Base-by-base conservation (phyloP, 139 green algal species). In the Chara braunii region DNA sequence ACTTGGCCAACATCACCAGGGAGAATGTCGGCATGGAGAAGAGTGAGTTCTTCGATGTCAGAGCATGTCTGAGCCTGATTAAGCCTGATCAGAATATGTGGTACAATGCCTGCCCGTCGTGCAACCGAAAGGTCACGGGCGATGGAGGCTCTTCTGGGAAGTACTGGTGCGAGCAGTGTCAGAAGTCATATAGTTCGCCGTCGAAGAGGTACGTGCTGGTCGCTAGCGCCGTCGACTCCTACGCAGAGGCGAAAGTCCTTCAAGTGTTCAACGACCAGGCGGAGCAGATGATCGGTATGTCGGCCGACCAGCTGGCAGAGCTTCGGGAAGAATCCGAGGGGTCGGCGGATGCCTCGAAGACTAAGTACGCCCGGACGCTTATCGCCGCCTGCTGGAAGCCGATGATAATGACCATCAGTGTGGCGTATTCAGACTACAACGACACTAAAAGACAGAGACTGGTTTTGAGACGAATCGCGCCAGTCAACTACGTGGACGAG, bases 201-300 rank as follows among this genome's bases (percentile, higher is more conserved):
- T 14, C 37, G 23, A 26, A 7, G 55, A 72, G 69, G 1, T 82
- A 76, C 52, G 63, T 82, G 18, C 3, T 74, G 34, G 36, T 4
- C 12, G 26, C 70, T 22, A 24, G 43, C 65, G 43, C 60, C 24
- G 34, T 42, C 8, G 84, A 90, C 74, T 67, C 84, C 72, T 86
- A 77, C 0, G 68, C 52, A 6, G 24, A 65, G 52, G 34, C 74
- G 58, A 79, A 43, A 43, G 40, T 90, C n/a, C n/a, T n/a, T n/a
- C n/a, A n/a, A n/a, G 68, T 61, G 0, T 90, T 90, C 61, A 66
- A 72, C 8, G 67, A 76, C 14, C 51, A 71, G 26, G 67, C 29
- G 9, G 67, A 66, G 7, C 14, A 30, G 32, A 24, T 76, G 3
- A 18, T 76, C 14, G 60, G 60, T 8, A 65, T 76, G 11, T 37